Base-by-base conservation (phyloP, 75 land plant genomes). In the Adiantum capillusveneris region DNA sequence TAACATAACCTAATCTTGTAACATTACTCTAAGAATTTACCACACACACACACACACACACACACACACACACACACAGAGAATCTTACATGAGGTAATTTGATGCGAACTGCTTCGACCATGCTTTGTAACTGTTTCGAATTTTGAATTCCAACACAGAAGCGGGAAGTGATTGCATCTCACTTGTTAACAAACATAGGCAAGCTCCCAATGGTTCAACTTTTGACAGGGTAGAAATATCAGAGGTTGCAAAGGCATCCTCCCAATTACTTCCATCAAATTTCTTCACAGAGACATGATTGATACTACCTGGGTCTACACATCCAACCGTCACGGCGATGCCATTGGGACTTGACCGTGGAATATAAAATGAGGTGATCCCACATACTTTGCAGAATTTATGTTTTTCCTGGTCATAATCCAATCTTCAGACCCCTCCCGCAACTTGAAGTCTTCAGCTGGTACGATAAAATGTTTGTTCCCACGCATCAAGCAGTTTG, bases 371-470 rank as follows among this genome's bases (percentile, higher is more conserved):
- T 2, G 95, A 93, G 7, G 84, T 80, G 50, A 93, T 93, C 24
- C 95, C 90, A 71, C 98, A 88, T 34, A 83, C 66, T 64, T 85
- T 93, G 70, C 95, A 93, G 70, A 93, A 93, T 17, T 71, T 85
- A 58, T 93, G 98, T 56, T 88, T 85, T 25, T 95, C 98, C 88
- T 85, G 17, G 83, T 81, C 0, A 90, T 83, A 9, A 83, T 63
- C 58, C 66, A 83, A 49, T 80, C 71, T 59, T 73, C 65, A 25
- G 90, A 85, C 6, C 70, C 77, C 14, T 58, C 81, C 45, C 67
- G 28, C 53, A 88, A 69, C 72, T 75, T 64, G 64, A 93, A 93
- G 6, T 69, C 61, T 39, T 49, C n/a, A 2, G 66, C 55, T 12
- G 90, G 98, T 0, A 88, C 85, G 43, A 83, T 64, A 60, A 92